Percentiles rank a stretch among this genome's conserved stretches.
Conservation (phyloP, 176 grass and related monocot genomes). For the Zizania latifolia region DNA sequence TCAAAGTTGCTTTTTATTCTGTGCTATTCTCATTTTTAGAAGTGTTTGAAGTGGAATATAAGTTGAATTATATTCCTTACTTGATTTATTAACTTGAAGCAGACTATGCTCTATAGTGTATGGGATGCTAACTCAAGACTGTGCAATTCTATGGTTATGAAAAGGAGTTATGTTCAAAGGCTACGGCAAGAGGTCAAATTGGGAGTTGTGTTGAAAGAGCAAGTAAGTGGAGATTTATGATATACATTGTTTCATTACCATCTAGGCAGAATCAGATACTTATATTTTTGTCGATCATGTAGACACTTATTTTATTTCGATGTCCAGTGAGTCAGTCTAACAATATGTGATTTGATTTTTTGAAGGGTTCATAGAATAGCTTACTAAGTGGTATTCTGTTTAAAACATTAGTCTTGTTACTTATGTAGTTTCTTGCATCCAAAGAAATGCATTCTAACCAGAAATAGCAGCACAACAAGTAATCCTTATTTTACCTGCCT, state of each 20-base stretch:
- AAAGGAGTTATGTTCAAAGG: constrained; percentile 58
- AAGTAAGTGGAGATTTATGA: constrained; percentile 55
- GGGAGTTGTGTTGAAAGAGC: constrained; percentile 53
- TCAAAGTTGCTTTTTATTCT: constrained; percentile 5
- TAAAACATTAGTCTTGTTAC: constrained; percentile 6
- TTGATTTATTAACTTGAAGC: constrained; percentile 51
- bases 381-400: constrained; percentile 12
- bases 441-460: not conserved
- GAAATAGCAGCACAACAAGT: not conserved
- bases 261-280: not conserved
- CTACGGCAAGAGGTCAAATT: constrained; percentile 65
- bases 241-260: constrained; percentile 4
- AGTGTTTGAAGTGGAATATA: constrained; percentile 12
- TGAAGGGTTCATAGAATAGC: not conserved
- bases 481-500: not conserved
- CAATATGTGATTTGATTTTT: not conserved
- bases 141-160: constrained; percentile 59
- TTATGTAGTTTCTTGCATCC: not conserved
- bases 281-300: not conserved
- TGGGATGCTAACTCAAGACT: constrained; percentile 57
- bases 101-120: constrained; percentile 69
- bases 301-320: not conserved
- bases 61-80: constrained; percentile 23
- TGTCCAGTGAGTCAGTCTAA: no score
- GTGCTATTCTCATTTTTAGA: constrained; percentile 3